Evolutionary conservation across 306 rosid genomes (phyloP), one percentile per base, ranked within the genome.

Genomic region (Acmispon strigosus): DNA sequence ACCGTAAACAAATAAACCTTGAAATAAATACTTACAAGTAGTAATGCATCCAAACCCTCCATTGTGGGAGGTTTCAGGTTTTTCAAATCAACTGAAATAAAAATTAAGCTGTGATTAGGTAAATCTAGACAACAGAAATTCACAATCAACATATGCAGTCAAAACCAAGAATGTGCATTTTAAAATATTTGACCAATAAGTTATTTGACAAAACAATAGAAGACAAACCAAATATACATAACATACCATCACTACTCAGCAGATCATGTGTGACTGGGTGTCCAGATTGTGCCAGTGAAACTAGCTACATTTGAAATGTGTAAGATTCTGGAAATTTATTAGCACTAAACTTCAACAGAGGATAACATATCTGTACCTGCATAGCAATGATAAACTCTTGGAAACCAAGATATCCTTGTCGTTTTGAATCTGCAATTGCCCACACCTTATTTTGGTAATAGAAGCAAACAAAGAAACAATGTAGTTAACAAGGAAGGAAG

Each of bases 341-440:
- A 47, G 45, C 64, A 80, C 22, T 56, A 18, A 72, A 37, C 19
- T 32, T 22, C 14, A 48, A 49, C 17, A 49, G 64, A 41, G 41
- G 11, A 36, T 9, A 34, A 57, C 17, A 49, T 10, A 64, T 20
- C 53, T 75, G 41, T 41, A 94, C 99, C 97, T 87, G 92, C 97
- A 91, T 87, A 57, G 97, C 92, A 58, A 82, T 70, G 72, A 94
- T 69, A 53, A 91, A 94, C 80, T 94, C 99, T 24, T 69, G 75
- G 61, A 94, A 81, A 53, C 97, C 96, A 66, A 94, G 96, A 81
- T 83, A 94, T 29, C 99, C 99, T 77, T 89, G 96, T 70, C 96
- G 85, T 86, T 86, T 94, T 3, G 90, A 87, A 84, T 94, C 99
- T 32, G 99, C 88, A 72, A 94, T 86, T 42, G 92, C 97, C 99